Evolutionary conservation across 148 eudicot species (phyloP).

Genomic region (Euryodendron excelsum): DNA sequence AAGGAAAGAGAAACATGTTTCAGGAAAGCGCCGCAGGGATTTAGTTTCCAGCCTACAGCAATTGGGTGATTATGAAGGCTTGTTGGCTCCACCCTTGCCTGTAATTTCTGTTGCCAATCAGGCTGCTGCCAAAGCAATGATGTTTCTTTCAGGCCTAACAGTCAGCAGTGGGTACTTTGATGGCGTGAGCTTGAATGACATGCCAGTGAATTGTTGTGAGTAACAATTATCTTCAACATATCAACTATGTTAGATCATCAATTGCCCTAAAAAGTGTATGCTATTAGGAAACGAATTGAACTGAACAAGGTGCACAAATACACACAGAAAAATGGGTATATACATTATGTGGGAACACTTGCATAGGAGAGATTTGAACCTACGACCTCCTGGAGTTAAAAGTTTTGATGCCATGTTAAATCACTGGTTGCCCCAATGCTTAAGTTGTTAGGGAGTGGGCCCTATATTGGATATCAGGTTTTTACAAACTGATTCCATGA

Average conservation of each 20-base stretch:
- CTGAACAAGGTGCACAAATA: background rate
- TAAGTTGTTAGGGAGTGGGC: background rate
- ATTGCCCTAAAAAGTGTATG: background rate
- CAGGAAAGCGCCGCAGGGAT: slow-evolving; percentile 48
- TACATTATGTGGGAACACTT: background rate
- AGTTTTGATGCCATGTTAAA: background rate
- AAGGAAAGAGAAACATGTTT: slow-evolving; percentile 32
- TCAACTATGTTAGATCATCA: background rate
- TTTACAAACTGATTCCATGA: background rate
- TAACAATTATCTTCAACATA: slow-evolving; percentile 20
- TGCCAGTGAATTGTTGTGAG: slow-evolving; percentile 74
- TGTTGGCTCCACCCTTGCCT: slow-evolving; percentile 70
- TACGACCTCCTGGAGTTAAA: background rate
- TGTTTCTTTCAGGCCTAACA: slow-evolving; percentile 71
- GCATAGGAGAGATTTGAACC: background rate
- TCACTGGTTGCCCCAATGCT: background rate
- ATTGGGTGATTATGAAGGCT: slow-evolving; percentile 73
- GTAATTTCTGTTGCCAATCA: slow-evolving; percentile 69
- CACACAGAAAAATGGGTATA: background rate
- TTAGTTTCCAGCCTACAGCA: slow-evolving; percentile 75
- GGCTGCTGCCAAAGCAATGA: slow-evolving; percentile 87
- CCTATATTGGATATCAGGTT: background rate
- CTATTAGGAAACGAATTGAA: background rate
- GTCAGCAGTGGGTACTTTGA: slow-evolving; percentile 68
- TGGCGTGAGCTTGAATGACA: slow-evolving; percentile 64